phyloP scores from a whole-genome alignment of 345 rosid genomes.

The Pistacia atlantica region DNA sequence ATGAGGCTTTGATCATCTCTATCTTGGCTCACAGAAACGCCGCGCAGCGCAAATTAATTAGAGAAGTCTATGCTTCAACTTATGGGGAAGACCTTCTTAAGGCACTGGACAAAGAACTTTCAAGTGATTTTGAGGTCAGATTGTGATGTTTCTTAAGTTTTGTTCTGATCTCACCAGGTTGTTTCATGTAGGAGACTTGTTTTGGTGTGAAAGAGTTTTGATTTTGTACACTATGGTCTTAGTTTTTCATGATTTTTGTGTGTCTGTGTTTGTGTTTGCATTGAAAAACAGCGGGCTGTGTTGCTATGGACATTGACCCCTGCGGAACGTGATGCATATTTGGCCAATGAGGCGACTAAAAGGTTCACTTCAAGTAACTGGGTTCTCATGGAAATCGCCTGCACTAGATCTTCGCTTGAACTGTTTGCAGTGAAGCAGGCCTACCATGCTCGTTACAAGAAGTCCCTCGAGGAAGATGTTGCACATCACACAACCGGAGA shows the following conservation, averaged over 20 bases:
- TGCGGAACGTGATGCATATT: slow-evolving; percentile 73
- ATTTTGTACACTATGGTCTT: background rate
- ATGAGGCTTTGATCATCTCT: slow-evolving; percentile 72
- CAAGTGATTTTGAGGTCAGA: slow-evolving; percentile 87
- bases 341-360: slow-evolving; percentile 79
- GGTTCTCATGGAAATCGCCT: slow-evolving; percentile 83
- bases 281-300: slow-evolving; percentile 53
- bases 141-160: background rate
- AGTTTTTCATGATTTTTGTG: background rate
- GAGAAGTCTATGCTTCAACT: slow-evolving; percentile 57
- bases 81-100: slow-evolving; percentile 80
- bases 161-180: too few relatives aligned
- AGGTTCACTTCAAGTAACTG: slow-evolving; percentile 68
- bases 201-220: background rate
- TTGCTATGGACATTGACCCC: slow-evolving; percentile 75
- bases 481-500: slow-evolving; percentile 79
- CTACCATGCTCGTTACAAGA: slow-evolving; percentile 76
- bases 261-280: slow-evolving; percentile 13
- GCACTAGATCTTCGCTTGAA: slow-evolving; percentile 66
- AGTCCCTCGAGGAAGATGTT: slow-evolving; percentile 90
- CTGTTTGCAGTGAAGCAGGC: slow-evolving; percentile 68
- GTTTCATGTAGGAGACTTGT: background rate
- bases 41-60: slow-evolving; percentile 63
- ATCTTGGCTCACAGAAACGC: slow-evolving; percentile 85
- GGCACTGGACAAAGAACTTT: slow-evolving; percentile 70